Base-by-base conservation (phyloP, 2,329 filamentous ascomycete genomes). In the Paecilomyces formosus region DNA sequence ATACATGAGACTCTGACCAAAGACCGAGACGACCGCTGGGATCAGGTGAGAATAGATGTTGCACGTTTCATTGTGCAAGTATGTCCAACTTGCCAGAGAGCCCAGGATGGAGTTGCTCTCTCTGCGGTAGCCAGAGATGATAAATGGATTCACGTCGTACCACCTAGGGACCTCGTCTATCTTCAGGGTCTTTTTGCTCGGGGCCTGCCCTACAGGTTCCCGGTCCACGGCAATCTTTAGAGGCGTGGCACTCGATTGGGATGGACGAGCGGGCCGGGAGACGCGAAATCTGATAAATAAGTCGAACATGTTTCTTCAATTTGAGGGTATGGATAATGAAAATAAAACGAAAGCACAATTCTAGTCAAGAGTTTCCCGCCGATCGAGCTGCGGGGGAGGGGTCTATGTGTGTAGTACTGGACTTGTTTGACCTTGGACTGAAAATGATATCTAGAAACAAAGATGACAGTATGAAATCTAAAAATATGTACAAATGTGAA, bases 41-140 rank as follows among this genome's bases (percentile, higher is more conserved):
- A 82, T 61, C 3, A 82, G 69, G 63, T 79, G 76, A 15, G 76
- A 74, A 61, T 72, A 77, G 53, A 79, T 78, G 60, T 78, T 79
- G 63, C 72, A 61, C 0, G 73, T 69, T 63, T 79, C 77, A 60
- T 79, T 79, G 65, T 79, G 77, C 12, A 75, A 60, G 64, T 78
- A 76, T 3, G 64, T 58, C 69, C 72, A 75, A 62, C 78, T 80
- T 15, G 63, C 57, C 56, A 80, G 64, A 60, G 72, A 81, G 7
- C 59, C 62, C 2, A 53, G 56, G 13, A 64, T 63, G 0, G 78
- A 79, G 51, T 70, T 63, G 8, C 72, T 74, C 12, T 73, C 71
- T 8, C 75, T 75, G 13, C 78, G 76, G 62, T 81, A 81, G 22
- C 76, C 77, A 6, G 68, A 65, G 26, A 68, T 66, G 56, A 80